Base-by-base conservation (phyloP, 164 flowering plant species). In the Kingdonia uniflora region DNA sequence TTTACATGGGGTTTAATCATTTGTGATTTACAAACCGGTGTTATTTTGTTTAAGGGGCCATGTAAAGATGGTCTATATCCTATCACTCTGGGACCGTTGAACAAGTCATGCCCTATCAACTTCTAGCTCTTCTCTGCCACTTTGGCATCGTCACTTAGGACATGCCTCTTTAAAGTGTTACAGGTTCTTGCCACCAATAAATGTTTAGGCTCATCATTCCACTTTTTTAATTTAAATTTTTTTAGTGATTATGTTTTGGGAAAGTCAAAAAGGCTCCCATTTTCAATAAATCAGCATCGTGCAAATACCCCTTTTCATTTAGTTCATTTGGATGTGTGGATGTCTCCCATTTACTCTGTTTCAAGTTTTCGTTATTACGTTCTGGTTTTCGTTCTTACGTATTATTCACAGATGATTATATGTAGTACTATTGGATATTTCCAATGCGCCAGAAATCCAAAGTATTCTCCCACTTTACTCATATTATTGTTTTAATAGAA, bases 51-150 rank as follows among this genome's bases (percentile, higher is more conserved):
- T 50, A 20, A 50, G 39, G 53, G 53, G 12, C n/a, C n/a, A 50
- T 50, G 53, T 26, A 21, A 50, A 14, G 53, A 8, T 6, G 21
- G 24, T n/a, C 53, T 50, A 15, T 48, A 22, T 48, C 51, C 51
- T 22, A 8, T 48, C 14, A 2, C 11, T n/a, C n/a, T 12, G 1
- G 2, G 19, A 2, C 10, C 20, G 5, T 43, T 1, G 21, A 1
- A 10, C 13, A 0, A 8, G 2, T 43, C 19, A 7, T 17, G 19
- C 47, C 6, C 5, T 43, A 16, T 43, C 47, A 12, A 17, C 47
- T 6, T 0, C 16, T 43, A n/a, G 20, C 51, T 14, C n/a, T 38
- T 0, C 54, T 11, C n/a, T 1, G 0, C 26, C 38, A n/a, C n/a
- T n/a, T n/a, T 43, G 47, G 47, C 47, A 43, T 17, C 47, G 20